Evolutionary conservation across 2,329 filamentous ascomycete genomes (phyloP), one percentile per base, ranked within the genome.

Genomic region (Pestalotiopsis sp.): DNA sequence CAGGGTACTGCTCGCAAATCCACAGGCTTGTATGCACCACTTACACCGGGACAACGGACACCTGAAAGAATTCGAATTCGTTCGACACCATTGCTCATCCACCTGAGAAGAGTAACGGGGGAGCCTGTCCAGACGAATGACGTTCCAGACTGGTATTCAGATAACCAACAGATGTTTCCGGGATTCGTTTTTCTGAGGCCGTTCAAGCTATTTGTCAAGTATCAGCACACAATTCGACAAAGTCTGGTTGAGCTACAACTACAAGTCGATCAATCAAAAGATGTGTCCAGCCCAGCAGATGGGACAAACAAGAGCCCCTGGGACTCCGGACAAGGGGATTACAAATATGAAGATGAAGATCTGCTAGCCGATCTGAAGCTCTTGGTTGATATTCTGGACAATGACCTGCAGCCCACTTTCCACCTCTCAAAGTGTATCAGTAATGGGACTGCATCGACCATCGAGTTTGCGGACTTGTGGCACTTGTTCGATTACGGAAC

Each of bases 401-500:
- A 38, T 27, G 38, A 65, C n/a, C 27, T 65, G 12, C 38, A 27
- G 25, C 62, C 62, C 2, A 65, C 41, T 11, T 52, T 65, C 20
- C 11, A 65, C 17, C 27, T 65, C 0, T 0, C 38, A 52, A 38
- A 27, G 12, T 13, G 9, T 13, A 65, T 65, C 4, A 20, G 4
- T 5, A 31, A 65, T 9, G 62, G 38, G 5, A 65, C 62, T 11
- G 39, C 39, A 14, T 12, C 20, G 4, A 4, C 49, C 1, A 65
- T 65, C 20, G 62, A 65, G 13, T 65, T 38, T 13, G 38, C 11
- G 25, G 62, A 65, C n/a, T 4, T 65, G 7, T 65, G 62, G 62
- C 62, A 65, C 20, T 31, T 65, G 20, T 65, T 65, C 2, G 39
- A 52, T 2, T 23, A 9, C 14, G 41, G 62, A n/a, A 9, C 23